phyloP scores from a whole-genome alignment of 176 grass and related monocot genomes.

The Stipa capillata region DNA sequence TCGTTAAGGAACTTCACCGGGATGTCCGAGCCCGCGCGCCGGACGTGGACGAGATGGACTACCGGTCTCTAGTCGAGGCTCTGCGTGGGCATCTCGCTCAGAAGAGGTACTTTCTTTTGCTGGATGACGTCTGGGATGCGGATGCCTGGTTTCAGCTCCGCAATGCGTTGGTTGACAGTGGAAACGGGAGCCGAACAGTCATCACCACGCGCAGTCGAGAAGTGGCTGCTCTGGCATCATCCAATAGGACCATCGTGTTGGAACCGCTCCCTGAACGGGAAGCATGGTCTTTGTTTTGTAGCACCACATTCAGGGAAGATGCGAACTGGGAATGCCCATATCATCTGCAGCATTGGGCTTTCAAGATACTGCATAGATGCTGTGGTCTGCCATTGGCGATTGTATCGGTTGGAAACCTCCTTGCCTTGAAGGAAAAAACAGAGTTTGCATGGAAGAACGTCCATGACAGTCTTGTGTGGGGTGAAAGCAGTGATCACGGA shows the following conservation, averaged over 20 bases:
- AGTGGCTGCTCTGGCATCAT: not conserved
- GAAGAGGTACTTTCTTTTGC: slow-evolving; percentile 10
- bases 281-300: slow-evolving; percentile 8
- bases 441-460: slow-evolving; percentile 24
- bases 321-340: not conserved
- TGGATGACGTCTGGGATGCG: slow-evolving; percentile 25
- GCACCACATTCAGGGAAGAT: not conserved
- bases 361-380: slow-evolving; percentile 15
- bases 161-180: not conserved
- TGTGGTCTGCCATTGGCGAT: slow-evolving; percentile 34
- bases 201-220: slow-evolving; percentile 20
- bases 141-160: not conserved
- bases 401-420: slow-evolving; percentile 18
- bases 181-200: not conserved
- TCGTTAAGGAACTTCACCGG: not conserved
- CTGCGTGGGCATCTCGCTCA: not conserved
- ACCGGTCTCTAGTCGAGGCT: not conserved
- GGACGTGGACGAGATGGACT: not conserved
- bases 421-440: not conserved
- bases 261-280: not conserved
- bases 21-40: not conserved
- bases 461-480: slow-evolving; percentile 15
- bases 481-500: not conserved
- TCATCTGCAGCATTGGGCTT: not conserved
- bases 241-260: not conserved